Evolutionary conservation across 257 asterid genomes (phyloP).

Genomic region (Eustoma russellianum): DNA sequence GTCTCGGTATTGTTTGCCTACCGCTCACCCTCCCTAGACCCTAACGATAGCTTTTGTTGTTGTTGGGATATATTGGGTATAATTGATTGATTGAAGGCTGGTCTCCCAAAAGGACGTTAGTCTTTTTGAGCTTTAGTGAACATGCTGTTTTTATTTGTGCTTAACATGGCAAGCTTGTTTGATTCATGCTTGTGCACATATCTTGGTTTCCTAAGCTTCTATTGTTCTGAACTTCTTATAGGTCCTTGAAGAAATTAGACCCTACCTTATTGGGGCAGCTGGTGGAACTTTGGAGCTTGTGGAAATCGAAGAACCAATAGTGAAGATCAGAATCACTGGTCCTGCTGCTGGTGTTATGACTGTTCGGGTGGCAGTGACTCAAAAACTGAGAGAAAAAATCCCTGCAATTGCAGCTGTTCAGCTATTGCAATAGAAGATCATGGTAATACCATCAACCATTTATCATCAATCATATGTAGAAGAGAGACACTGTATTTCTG

Average conservation of each 20-base stretch:
- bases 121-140: background rate
- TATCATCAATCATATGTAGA: no score
- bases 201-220: background rate
- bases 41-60: no score
- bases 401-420: conserved; percentile 94
- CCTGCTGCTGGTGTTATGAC: conserved; percentile 98
- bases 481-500: no score
- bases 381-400: conserved; percentile 84
- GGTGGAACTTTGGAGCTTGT: conserved; percentile 89
- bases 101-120: no score
- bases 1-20: no score
- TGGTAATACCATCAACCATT: no score
- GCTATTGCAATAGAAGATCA: conserved; percentile 47
- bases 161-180: background rate
- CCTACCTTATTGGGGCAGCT: conserved; percentile 83
- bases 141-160: background rate
- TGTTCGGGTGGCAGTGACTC: conserved; percentile 93
- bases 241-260: conserved; percentile 96
- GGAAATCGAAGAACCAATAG: conserved; percentile 80
- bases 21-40: no score
- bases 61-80: no score
- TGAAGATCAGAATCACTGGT: conserved; percentile 77
- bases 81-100: no score
- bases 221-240: conserved; percentile 5
- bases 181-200: background rate